These are phyloP conservation scores for Boletus pseudopeckii DNA, from an alignment of 768 basidiomycete species.

Conservation along the genomic window DNA sequence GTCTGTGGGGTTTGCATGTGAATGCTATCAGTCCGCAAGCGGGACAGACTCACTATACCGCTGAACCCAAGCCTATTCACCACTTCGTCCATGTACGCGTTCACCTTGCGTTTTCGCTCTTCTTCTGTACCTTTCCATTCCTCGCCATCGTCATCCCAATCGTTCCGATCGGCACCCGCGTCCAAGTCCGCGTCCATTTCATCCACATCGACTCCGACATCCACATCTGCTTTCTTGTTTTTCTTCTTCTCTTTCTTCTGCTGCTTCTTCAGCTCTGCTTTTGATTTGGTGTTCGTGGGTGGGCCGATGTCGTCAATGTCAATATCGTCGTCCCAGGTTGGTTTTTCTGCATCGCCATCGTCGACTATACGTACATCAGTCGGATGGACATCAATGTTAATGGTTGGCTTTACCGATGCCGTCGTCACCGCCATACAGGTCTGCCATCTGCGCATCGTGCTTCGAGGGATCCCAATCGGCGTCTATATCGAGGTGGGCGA, in stretches of 20 bases:
- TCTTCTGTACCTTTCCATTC: constrained; percentile 91
- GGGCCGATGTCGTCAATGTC: constrained; percentile 65
- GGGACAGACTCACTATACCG: constrained; percentile 66
- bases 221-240: constrained; percentile 35
- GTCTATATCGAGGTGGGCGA: constrained; percentile 77
- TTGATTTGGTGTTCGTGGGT: constrained; percentile 32
- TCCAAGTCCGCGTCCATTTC: constrained; percentile 60
- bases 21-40: background rate
- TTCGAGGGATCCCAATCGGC: constrained; percentile 88
- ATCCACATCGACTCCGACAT: constrained; percentile 45
- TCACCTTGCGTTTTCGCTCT: constrained; percentile 77
- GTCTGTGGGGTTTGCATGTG: constrained; percentile 48
- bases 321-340: constrained; percentile 89
- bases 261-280: constrained; percentile 21
- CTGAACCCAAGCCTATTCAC: constrained; percentile 86
- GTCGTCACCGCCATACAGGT: constrained; percentile 59
- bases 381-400: background rate
- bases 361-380: constrained; percentile 13
- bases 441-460: constrained; percentile 81
- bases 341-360: constrained; percentile 58
- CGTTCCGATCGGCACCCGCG: constrained; percentile 34
- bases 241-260: constrained; percentile 55
- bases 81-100: constrained; percentile 89
- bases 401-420: constrained; percentile 28
- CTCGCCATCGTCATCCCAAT: constrained; percentile 43